Evolutionary conservation across 495 filamentous ascomycete genomes (phyloP).

Genomic region (Penicillium macrosclerotiorum): DNA sequence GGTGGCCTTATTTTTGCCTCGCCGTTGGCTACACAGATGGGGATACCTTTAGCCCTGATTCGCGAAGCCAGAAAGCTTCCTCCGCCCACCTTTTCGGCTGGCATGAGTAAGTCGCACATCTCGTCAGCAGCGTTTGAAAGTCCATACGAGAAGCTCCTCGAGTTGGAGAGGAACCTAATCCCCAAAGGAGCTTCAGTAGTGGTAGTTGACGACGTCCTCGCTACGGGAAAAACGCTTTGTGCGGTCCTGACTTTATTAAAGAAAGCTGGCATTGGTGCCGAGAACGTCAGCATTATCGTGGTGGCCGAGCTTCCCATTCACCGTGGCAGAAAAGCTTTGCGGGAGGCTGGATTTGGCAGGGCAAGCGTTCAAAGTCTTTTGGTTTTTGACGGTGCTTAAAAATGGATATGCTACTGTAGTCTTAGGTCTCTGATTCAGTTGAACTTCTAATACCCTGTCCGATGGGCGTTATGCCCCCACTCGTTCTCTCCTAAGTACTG

Average conservation of each 20-base stretch:
- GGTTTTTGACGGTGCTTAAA: conserved; percentile 39
- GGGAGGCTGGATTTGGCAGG: conserved; percentile 53
- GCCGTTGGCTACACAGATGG: conserved; percentile 44
- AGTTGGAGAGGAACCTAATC: conserved; percentile 50
- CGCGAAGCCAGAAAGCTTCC: conserved; percentile 61
- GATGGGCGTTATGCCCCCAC: no score
- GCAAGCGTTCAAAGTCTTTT: conserved; percentile 58
- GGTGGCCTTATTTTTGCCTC: conserved; percentile 61
- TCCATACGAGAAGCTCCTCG: conserved; percentile 43
- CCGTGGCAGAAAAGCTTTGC: conserved; percentile 53
- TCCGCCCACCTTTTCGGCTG: conserved; percentile 52
- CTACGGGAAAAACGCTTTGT: conserved; percentile 59
- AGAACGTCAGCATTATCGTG: conserved; percentile 52
- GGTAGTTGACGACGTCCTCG: conserved; percentile 64
- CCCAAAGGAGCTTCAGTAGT: conserved; percentile 47
- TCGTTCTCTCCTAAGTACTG: no score
- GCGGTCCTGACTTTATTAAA: conserved; percentile 53
- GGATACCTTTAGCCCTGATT: conserved; percentile 52
- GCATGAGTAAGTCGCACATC: conserved; percentile 54
- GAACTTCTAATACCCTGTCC: neutral
- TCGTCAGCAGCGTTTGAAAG: conserved; percentile 42
- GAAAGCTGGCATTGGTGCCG: conserved; percentile 39
- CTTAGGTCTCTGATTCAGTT: neutral
- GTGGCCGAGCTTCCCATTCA: conserved; percentile 64
- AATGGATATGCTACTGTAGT: neutral